A percentile compares a stretch with the other conserved stretches of the same genome.
These are phyloP conservation scores for Arthrinium puccinioides DNA, from an alignment of 2,329 filamentous ascomycete species.

Conservation along the genomic window DNA sequence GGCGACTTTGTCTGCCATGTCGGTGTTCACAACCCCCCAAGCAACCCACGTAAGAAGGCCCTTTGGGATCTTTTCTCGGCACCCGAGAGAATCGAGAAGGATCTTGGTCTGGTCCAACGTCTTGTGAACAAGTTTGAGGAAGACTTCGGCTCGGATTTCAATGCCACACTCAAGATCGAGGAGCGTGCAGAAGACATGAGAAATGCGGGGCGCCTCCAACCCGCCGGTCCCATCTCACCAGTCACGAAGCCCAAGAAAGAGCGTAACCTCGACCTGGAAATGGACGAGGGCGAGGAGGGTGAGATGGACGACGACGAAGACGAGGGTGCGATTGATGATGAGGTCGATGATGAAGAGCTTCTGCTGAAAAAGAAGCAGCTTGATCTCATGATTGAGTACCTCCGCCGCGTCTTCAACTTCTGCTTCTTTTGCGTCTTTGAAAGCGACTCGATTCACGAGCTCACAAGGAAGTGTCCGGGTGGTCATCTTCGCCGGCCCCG, in stretches of 20 bases:
- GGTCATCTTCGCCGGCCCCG: conserved; percentile 92
- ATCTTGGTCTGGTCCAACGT: conserved; percentile 74
- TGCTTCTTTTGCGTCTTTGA: conserved; percentile 99
- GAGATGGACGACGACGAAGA: conserved; percentile 74
- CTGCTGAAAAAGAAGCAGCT: conserved; percentile 93
- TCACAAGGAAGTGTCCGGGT: conserved; percentile 91
- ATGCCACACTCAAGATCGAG: conserved; percentile 74
- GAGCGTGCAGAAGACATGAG: conserved; percentile 78
- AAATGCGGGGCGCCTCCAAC: conserved; percentile 68
- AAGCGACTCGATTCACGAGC: conserved; percentile 91
- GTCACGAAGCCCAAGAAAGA: conserved; percentile 57
- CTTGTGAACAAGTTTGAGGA: conserved; percentile 79
- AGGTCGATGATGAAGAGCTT: conserved; percentile 83
- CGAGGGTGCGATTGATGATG: conserved; percentile 71
- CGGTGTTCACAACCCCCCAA: conserved; percentile 85
- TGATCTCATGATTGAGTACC: conserved; percentile 90
- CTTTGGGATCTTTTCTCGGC: conserved; percentile 95
- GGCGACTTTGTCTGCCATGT: conserved; percentile 98
- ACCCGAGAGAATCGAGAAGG: conserved; percentile 86
- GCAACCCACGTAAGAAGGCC: conserved; percentile 84
- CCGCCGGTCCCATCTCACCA: conserved; percentile 44
- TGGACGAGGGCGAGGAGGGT: conserved; percentile 56
- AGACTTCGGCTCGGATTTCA: conserved; percentile 70
- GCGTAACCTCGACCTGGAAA: conserved; percentile 52
- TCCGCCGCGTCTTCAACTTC: conserved; percentile 95